Percentiles rank a stretch among this genome's conserved stretches.
Conservation (phyloP, 306 rosid species). For the Lithocarpus polystachyus region DNA sequence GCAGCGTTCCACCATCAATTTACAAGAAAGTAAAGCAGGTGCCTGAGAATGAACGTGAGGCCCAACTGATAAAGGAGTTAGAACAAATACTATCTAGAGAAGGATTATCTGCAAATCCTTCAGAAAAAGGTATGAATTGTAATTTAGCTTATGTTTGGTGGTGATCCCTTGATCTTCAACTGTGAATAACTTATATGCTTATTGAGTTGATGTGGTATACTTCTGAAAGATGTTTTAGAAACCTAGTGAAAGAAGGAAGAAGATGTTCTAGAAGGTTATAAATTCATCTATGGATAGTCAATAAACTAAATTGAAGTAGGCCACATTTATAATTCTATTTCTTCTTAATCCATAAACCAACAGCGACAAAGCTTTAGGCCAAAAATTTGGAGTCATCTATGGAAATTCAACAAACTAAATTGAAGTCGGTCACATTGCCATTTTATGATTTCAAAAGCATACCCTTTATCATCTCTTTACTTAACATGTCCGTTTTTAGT, state of each 20-base stretch:
- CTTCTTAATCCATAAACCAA: too few species aligned
- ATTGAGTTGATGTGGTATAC: slow-evolving; percentile 5
- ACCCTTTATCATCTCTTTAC: too few species aligned
- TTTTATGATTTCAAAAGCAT: too few species aligned
- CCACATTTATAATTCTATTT: too few species aligned
- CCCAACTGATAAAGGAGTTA: slow-evolving; percentile 72
- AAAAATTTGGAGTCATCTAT: too few species aligned
- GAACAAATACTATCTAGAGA: slow-evolving; percentile 82
- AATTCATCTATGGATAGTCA: too few species aligned
- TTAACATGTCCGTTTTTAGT: too few species aligned
- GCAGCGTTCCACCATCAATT: slow-evolving; percentile 75
- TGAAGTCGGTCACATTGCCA: too few species aligned
- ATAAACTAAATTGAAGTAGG: too few species aligned
- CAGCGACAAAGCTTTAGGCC: too few species aligned
- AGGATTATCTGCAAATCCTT: slow-evolving; percentile 80
- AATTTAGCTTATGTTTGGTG: slow-evolving; percentile 12
- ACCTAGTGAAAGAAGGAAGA: not conserved
- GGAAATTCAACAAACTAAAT: too few species aligned
- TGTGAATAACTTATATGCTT: slow-evolving; percentile 16
- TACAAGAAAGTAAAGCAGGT: slow-evolving; percentile 90
- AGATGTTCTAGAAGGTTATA: not conserved
- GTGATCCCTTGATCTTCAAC: slow-evolving; percentile 11
- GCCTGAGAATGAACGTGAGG: slow-evolving; percentile 81
- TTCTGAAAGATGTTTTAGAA: slow-evolving; percentile 6
- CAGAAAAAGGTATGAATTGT: slow-evolving; percentile 73